Base-by-base conservation (phyloP, 805 yeast species). In the Ogataea sp. region DNA sequence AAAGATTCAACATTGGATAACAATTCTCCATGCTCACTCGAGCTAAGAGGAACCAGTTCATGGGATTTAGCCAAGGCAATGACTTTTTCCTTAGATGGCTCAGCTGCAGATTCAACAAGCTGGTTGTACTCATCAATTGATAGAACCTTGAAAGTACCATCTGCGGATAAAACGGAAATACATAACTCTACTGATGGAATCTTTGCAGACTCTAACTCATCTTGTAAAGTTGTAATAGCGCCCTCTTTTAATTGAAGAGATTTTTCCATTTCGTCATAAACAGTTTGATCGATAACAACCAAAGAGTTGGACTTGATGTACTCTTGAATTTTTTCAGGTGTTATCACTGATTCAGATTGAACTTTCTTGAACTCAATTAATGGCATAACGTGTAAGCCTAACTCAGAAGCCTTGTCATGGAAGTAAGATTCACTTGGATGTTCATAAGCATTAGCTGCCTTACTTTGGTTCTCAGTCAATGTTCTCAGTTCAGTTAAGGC, bases 401-500 rank as follows among this genome's bases (percentile, higher is more conserved):
- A 27, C 1, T 43, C 44, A 2, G 38, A 39, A n/a, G 51, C 55
- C 21, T 52, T 51, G 21, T 50, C 46, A 9, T 41, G 32, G n/a
- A 58, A 33, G 35, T 58, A 59, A 5, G 56, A 64, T 6, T 36
- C 31, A 8, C 58, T 42, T 14, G 63, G 63, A 3, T 52, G 36
- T 16, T 55, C 54, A 41, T 48, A 48, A 2, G 43, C 34, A 3
- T 17, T 20, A 8, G 37, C 43, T 3, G 40, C 29, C 32, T 41
- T 51, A 5, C 37, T 39, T 36, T 52, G 55, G 8, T 45, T 49
- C 20, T 49, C 55, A 15, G 48, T 44, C 37, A 48, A 23, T 5
- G 52, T 39, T 16, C 40, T 46, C 16, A 48, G 39, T 16, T 51
- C 55, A 40, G 63, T 58, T 3, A 63, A 51, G 9, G 60, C 60